Percentiles rank a stretch among this genome's conserved stretches.
These are phyloP conservation scores for Colletotrichum acutatum DNA, from an alignment of 2,329 filamentous ascomycete species.

Conservation along the genomic window DNA sequence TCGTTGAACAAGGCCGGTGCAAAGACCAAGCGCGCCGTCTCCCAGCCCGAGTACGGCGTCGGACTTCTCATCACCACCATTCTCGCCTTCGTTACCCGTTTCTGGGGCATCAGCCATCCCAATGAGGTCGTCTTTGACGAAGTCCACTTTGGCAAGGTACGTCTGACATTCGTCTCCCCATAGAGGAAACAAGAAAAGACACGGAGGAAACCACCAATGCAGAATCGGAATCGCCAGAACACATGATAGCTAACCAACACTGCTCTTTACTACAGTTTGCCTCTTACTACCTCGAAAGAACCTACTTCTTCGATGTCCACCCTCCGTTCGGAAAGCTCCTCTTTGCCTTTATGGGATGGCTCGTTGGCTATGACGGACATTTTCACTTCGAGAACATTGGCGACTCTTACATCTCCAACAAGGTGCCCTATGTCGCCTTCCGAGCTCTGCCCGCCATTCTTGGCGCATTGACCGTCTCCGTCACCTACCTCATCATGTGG, in stretches of 20 bases:
- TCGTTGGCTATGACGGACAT: constrained; percentile 95
- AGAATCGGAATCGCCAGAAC: neutral
- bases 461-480: constrained; percentile 92
- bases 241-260: constrained; percentile 24
- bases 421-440: constrained; percentile 96
- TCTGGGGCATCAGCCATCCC: constrained; percentile 95
- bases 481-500: constrained; percentile 98
- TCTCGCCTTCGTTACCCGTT: constrained; percentile 89
- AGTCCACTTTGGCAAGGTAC: constrained; percentile 98
- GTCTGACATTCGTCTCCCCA: constrained; percentile 39
- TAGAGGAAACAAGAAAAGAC: neutral
- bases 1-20: constrained; percentile 56
- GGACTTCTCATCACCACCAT: constrained; percentile 81
- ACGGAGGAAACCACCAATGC: neutral
- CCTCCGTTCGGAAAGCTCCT: constrained; percentile 98
- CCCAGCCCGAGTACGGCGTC: constrained; percentile 88
- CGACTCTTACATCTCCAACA: constrained; percentile 96
- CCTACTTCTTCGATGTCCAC: constrained; percentile 99
- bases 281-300: constrained; percentile 90
- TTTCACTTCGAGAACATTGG: constrained; percentile 99
- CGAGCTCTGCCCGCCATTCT: constrained; percentile 92
- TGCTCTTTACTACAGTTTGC: constrained; percentile 65
- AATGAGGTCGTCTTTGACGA: constrained; percentile 99
- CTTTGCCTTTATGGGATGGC: constrained; percentile 96
- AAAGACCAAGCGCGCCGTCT: constrained; percentile 53